Percentiles rank a stretch among this genome's conserved stretches.
These are phyloP conservation scores for Claviceps cyperi DNA, from an alignment of 2,329 filamentous ascomycete genomes.

Conservation along the genomic window DNA sequence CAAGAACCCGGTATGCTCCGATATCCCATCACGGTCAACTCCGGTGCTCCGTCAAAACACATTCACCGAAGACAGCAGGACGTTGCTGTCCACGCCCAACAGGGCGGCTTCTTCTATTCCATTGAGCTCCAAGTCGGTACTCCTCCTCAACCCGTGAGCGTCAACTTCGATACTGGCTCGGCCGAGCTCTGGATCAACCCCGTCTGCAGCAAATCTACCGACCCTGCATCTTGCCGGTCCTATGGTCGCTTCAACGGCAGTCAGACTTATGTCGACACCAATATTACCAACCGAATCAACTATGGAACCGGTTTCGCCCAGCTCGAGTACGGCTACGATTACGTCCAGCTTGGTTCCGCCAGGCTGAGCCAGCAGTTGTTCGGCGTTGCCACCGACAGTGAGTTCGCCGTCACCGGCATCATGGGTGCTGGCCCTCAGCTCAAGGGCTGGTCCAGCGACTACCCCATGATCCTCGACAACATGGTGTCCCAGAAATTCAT, in stretches of 20 bases:
- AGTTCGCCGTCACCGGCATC: constrained; percentile 17
- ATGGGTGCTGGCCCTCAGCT: constrained; percentile 21
- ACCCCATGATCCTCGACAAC: constrained; percentile 22
- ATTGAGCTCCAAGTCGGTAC: constrained; percentile 24
- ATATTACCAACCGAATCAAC: constrained; percentile 13
- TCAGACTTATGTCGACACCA: constrained; percentile 15
- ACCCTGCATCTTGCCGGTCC: constrained; percentile 14
- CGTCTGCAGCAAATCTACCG: constrained; percentile 18
- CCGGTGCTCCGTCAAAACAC: constrained; percentile 15
- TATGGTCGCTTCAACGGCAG: constrained; percentile 18
- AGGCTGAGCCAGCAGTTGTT: constrained; percentile 21
- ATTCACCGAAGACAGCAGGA: constrained; percentile 17
- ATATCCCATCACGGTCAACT: constrained; percentile 16
- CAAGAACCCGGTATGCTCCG: constrained; percentile 15
- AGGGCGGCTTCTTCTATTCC: constrained; percentile 23
- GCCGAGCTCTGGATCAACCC: constrained; percentile 29
- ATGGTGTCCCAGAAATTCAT: constrained; percentile 20
- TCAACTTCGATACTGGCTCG: constrained; percentile 28
- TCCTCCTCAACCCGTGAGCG: constrained; percentile 22
- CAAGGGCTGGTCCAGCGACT: constrained; percentile 19
- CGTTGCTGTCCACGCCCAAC: constrained; percentile 12
- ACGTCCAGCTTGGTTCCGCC: constrained; percentile 17
- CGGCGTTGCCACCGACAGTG: constrained; percentile 20
- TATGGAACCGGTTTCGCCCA: constrained; percentile 20
- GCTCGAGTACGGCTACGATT: constrained; percentile 21